Conservation (phyloP, 805 yeast species). For the Kluyveromyces wickerhamii region DNA sequence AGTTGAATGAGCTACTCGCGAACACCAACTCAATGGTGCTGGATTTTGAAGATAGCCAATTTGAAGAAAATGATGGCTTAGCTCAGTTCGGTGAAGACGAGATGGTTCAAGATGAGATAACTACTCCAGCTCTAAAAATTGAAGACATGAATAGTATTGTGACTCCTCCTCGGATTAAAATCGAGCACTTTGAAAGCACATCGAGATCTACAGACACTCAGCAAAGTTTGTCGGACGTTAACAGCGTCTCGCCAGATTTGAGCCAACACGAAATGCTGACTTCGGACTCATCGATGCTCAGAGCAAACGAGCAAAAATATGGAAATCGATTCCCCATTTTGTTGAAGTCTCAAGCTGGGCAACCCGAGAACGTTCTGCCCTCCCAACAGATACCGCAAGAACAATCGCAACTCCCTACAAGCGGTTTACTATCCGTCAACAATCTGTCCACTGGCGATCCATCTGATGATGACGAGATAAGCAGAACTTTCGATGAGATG, state of each 20-base stretch:
- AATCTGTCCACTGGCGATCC: not conserved
- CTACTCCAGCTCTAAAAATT: not conserved
- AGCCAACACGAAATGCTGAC: no score
- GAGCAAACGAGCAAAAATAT: no score
- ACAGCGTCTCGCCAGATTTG: no score
- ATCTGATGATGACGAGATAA: not conserved
- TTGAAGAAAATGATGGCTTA: not conserved
- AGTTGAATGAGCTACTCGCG: conserved; percentile 16
- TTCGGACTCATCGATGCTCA: no score
- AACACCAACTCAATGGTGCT: not conserved
- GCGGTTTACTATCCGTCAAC: not conserved
- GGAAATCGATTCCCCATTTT: no score
- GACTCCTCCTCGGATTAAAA: conserved; percentile 3
- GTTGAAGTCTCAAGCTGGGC: no score
- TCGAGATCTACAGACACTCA: not conserved
- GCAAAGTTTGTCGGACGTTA: not conserved
- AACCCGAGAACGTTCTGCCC: no score
- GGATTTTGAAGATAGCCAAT: not conserved
- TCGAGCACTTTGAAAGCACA: conserved; percentile 3
- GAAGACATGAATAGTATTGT: not conserved
- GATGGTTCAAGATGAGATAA: no score
- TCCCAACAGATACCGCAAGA: no score
- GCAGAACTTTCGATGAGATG: conserved; percentile 10
- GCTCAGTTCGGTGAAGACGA: not conserved
- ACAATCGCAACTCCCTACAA: no score